These are phyloP conservation scores for Papiliotrema fonsecae DNA, from an alignment of 1,284 basidiomycete genomes.

Conservation along the genomic window DNA sequence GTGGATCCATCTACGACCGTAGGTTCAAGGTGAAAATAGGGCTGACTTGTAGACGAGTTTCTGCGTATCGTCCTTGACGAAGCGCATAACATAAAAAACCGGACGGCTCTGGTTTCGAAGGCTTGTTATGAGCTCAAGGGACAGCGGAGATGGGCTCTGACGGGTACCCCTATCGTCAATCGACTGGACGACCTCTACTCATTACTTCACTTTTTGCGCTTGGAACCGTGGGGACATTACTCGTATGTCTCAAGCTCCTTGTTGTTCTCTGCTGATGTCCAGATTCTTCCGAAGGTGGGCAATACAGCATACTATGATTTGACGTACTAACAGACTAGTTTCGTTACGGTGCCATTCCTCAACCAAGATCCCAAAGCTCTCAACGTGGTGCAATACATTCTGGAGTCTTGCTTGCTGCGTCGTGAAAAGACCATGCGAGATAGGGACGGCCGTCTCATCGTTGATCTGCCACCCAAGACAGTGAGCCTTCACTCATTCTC, in stretches of 20 bases:
- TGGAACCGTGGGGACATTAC: constrained; percentile 87
- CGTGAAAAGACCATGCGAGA: constrained; percentile 94
- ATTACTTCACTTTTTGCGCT: constrained; percentile 78
- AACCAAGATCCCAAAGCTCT: constrained; percentile 83
- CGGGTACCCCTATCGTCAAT: constrained; percentile 95
- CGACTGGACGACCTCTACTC: constrained; percentile 88
- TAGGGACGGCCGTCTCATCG: constrained; percentile 78
- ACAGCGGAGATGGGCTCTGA: constrained; percentile 82
- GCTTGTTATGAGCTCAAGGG: constrained; percentile 81
- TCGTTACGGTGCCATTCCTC: constrained; percentile 83
- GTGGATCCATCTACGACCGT: constrained; percentile 64
- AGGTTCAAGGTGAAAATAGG: constrained; percentile 24
- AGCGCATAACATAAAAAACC: constrained; percentile 92
- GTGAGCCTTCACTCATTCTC: constrained; percentile 40
- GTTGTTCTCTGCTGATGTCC: background rate
- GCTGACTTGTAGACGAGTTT: constrained; percentile 34
- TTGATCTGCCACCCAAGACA: constrained; percentile 82
- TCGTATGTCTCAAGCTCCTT: constrained; percentile 37
- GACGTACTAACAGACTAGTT: constrained; percentile 53
- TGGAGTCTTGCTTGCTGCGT: constrained; percentile 82
- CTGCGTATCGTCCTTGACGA: constrained; percentile 59
- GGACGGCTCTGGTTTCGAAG: constrained; percentile 81
- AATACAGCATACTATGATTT: too few species aligned
- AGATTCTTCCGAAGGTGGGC: constrained; percentile 33
- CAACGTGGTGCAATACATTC: constrained; percentile 85